These are phyloP conservation scores for Nematodospora valgi DNA, from an alignment of 805 yeast genomes.

Conservation along the genomic window DNA sequence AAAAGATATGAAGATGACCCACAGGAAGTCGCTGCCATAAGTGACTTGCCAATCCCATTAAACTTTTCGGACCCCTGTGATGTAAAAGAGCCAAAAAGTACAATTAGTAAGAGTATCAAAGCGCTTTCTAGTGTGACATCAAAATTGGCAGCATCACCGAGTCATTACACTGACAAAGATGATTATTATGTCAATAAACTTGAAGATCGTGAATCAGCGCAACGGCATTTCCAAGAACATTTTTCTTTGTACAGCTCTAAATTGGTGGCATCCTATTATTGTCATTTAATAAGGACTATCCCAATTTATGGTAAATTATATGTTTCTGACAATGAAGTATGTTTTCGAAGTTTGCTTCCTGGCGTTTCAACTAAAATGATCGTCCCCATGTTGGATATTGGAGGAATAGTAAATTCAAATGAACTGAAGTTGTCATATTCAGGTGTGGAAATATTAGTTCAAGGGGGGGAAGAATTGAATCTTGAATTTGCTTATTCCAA, in stretches of 20 bases:
- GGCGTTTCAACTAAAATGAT: conserved; percentile 80
- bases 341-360: conserved; percentile 77
- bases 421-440: conserved; percentile 67
- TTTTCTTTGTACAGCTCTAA: conserved; percentile 53
- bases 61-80: neutral
- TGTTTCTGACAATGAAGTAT: conserved; percentile 63
- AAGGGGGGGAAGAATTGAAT: conserved; percentile 72
- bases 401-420: conserved; percentile 61
- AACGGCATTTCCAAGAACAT: conserved; percentile 57
- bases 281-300: conserved; percentile 63
- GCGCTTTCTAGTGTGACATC: conserved; percentile 27
- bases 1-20: conserved; percentile 18
- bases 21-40: neutral
- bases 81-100: conserved; percentile 15
- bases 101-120: conserved; percentile 25
- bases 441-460: conserved; percentile 66
- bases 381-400: conserved; percentile 71
- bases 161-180: conserved; percentile 53
- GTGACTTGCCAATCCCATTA: neutral
- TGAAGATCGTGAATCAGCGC: conserved; percentile 44
- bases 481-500: conserved; percentile 68
- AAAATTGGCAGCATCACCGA: conserved; percentile 58
- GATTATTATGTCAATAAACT: conserved; percentile 44
- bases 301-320: conserved; percentile 85
- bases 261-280: conserved; percentile 66